Conservation (phyloP, 768 basidiomycete genomes). For the Phylloporus arenicola region DNA sequence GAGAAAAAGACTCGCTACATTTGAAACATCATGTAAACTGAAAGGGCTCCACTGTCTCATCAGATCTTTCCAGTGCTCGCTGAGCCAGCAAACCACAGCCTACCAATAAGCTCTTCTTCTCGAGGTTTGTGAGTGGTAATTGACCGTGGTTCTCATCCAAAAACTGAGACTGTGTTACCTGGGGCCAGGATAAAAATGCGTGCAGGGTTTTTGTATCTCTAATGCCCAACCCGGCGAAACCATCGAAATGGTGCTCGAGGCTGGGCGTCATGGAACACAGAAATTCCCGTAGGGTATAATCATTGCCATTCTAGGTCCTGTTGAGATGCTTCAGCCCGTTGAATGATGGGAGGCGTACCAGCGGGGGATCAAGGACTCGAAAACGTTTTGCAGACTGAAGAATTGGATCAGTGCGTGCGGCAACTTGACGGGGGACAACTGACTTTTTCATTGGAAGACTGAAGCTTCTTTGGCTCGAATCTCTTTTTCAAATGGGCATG, state of each 20-base stretch:
- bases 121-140: constrained; percentile 20
- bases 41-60: background rate
- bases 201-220: constrained; percentile 16
- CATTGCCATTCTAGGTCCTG: background rate
- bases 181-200: constrained; percentile 23
- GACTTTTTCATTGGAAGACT: background rate
- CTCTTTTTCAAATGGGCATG: background rate
- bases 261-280: constrained; percentile 17
- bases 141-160: constrained; percentile 8
- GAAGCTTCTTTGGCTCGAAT: background rate
- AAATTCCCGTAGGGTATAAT: constrained; percentile 9
- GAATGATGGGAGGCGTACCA: constrained; percentile 6
- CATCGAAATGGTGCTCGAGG: constrained; percentile 17
- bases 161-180: constrained; percentile 10
- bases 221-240: constrained; percentile 20
- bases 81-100: constrained; percentile 6
- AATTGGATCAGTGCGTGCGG: background rate
- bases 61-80: constrained; percentile 1
- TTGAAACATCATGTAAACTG: background rate
- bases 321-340: background rate
- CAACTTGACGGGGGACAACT: background rate
- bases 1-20: background rate
- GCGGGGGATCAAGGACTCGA: background rate
- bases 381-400: background rate
- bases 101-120: constrained; percentile 15